A percentile compares a stretch with the other conserved stretches of the same genome.
Evolutionary conservation across 2,329 filamentous ascomycete genomes (phyloP).

Genomic region (Monosporascus sp.): DNA sequence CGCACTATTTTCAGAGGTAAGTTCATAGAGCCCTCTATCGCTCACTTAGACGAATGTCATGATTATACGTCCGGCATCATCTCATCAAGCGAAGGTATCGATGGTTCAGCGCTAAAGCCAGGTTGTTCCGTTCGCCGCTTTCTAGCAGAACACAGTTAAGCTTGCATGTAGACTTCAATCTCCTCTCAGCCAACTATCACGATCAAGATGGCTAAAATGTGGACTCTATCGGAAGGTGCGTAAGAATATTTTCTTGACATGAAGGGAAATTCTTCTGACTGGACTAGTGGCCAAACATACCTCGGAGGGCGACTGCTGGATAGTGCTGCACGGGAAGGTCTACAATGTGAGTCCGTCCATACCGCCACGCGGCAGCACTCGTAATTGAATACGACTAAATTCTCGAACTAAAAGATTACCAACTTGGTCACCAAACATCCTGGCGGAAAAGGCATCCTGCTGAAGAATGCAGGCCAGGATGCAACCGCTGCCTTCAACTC

Average conservation of each 20-base stretch:
- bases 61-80: too few species aligned
- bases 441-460: constrained; percentile 14
- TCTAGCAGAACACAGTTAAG: too few species aligned
- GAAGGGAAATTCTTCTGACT: neutral
- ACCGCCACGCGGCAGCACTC: neutral
- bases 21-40: too few species aligned
- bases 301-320: constrained; percentile 16
- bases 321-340: constrained; percentile 17
- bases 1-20: too few species aligned
- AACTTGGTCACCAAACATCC: constrained; percentile 14
- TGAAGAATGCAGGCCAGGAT: constrained; percentile 15
- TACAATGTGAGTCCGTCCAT: constrained; percentile 13
- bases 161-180: too few species aligned
- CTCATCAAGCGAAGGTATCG: too few species aligned
- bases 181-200: too few species aligned
- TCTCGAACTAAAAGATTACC: constrained; percentile 10
- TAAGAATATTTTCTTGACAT: neutral
- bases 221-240: neutral
- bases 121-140: too few species aligned
- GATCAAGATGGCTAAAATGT: neutral
- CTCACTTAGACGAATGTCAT: too few species aligned
- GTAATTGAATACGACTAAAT: neutral
- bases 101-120: too few species aligned
- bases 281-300: constrained; percentile 11
- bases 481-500: constrained; percentile 15